Evolutionary conservation across 371 early-diverging fungal species (phyloP), one percentile per base, ranked within the genome.

Genomic region (Mucor circinelloides): DNA sequence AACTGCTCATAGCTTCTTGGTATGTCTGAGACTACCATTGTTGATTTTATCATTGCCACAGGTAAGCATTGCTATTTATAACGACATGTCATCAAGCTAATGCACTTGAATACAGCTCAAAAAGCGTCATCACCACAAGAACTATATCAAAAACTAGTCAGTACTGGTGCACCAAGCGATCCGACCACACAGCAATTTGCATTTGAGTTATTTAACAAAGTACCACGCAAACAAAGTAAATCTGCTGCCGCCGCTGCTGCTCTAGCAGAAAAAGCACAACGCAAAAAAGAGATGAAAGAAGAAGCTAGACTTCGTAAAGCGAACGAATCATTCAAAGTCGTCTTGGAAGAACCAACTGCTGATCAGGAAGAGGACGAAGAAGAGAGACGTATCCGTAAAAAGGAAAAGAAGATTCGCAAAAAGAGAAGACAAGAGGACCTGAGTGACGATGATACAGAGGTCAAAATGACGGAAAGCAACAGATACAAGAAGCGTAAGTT

Each of bases 21-120:
- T 65, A 87, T 91, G 82, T 87, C 90, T 38, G 93, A 93, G 69
- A 66, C 68, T 15, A 87, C 87, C 27, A 83, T 90, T 58, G 87
- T 91, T 17, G 93, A 93, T 75, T 94, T 87, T 63, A 74, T 93
- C 64, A 88, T 90, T 58, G 89, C 91, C 34, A 73, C 83, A 66
- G 86, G 88, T 85, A 81, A 67, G 10, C n/a, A 50, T 12, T 59
- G 0, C 21, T 12, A 21, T 25, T 25, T 25, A 9, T 23, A 13
- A 2, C 3, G 50, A 25, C 21, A 23, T 44, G 17, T 6, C 44
- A 19, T 3, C 8, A 25, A 50, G n/a, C 50, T 50, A 50, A 50
- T 50, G 12, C 50, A 25, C 1, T 60, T n/a, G 48, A 12, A 36
- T 21, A 55, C 75, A 77, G 93, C 91, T 19, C 73, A 86, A 75